phyloP scores from a whole-genome alignment of 2,329 filamentous ascomycete species.

The Fusarium irregulare region DNA sequence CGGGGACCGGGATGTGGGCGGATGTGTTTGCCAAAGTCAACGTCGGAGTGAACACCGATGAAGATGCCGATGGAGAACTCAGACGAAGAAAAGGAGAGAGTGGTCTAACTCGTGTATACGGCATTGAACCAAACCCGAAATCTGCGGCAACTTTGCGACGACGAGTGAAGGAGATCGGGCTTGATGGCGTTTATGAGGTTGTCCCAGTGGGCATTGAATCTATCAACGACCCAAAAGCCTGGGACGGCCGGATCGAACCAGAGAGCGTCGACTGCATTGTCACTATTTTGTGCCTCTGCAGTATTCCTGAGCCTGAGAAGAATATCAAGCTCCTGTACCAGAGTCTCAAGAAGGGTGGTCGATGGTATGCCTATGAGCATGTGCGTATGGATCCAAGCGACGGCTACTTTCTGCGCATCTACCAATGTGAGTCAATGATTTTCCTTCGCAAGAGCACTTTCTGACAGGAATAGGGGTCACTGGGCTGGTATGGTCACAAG shows the following conservation, averaged over 20 bases:
- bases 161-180: constrained; percentile 62
- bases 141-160: constrained; percentile 61
- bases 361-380: constrained; percentile 74
- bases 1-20: constrained; percentile 71
- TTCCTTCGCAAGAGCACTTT: background rate
- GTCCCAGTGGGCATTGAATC: constrained; percentile 72
- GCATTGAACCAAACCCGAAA: constrained; percentile 71
- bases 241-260: constrained; percentile 60
- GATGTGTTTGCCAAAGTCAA: constrained; percentile 58
- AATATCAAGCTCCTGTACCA: constrained; percentile 67
- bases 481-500: constrained; percentile 64
- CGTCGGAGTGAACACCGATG: constrained; percentile 16
- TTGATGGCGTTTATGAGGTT: constrained; percentile 69
- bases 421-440: constrained; percentile 60
- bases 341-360: constrained; percentile 69
- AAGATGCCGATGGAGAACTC: constrained; percentile 33
- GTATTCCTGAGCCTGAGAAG: constrained; percentile 68
- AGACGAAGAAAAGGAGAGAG: constrained; percentile 25
- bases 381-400: constrained; percentile 55
- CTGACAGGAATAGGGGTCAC: constrained; percentile 55
- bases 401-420: constrained; percentile 56
- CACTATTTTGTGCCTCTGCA: constrained; percentile 71
- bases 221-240: constrained; percentile 56
- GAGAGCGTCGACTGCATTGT: constrained; percentile 70
- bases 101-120: constrained; percentile 64